Evolutionary conservation across 805 yeast species (phyloP).

Genomic region (Wickerhamiella slavikovae): DNA sequence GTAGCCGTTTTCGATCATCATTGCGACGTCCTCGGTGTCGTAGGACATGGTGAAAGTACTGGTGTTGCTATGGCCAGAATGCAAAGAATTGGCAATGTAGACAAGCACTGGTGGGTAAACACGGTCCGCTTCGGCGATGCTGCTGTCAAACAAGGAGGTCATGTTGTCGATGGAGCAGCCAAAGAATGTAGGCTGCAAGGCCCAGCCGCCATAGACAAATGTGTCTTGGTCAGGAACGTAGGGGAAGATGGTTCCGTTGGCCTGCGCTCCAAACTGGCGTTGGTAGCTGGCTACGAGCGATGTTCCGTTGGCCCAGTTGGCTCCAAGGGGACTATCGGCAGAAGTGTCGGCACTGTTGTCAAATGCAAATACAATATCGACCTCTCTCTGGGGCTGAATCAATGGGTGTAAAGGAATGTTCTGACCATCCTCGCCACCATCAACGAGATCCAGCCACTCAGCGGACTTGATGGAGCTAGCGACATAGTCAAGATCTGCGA

Average conservation of each 20-base stretch:
- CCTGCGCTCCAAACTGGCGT: slow-evolving; percentile 34
- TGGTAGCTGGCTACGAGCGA: slow-evolving; percentile 36
- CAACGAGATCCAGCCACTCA: slow-evolving; percentile 31
- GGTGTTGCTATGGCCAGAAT: slow-evolving; percentile 36
- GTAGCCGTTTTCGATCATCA: slow-evolving; percentile 47
- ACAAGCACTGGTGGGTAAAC: slow-evolving; percentile 43
- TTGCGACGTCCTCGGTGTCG: slow-evolving; percentile 29
- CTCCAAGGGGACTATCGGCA: slow-evolving; percentile 42
- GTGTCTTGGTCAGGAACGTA: slow-evolving; percentile 45
- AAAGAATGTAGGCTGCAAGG: slow-evolving; percentile 47
- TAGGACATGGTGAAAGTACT: slow-evolving; percentile 47
- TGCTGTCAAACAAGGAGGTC: slow-evolving; percentile 25
- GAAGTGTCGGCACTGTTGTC: slow-evolving; percentile 50
- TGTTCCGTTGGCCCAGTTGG: slow-evolving; percentile 43
- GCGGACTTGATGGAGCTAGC: slow-evolving; percentile 20
- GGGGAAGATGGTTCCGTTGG: slow-evolving; percentile 42
- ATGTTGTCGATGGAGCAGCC: slow-evolving; percentile 49
- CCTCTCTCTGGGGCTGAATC: slow-evolving; percentile 34
- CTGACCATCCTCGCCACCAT: slow-evolving; percentile 56
- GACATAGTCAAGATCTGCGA: slow-evolving; percentile 25
- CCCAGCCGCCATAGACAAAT: slow-evolving; percentile 31
- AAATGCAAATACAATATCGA: slow-evolving; percentile 47
- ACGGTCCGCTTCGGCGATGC: slow-evolving; percentile 24
- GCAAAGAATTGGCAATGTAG: slow-evolving; percentile 47
- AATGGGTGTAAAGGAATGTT: slow-evolving; percentile 47